Evolutionary conservation across 1,284 basidiomycete genomes (phyloP), one percentile per base, ranked within the genome.

Genomic region (Sanghuangporus sanghuang): DNA sequence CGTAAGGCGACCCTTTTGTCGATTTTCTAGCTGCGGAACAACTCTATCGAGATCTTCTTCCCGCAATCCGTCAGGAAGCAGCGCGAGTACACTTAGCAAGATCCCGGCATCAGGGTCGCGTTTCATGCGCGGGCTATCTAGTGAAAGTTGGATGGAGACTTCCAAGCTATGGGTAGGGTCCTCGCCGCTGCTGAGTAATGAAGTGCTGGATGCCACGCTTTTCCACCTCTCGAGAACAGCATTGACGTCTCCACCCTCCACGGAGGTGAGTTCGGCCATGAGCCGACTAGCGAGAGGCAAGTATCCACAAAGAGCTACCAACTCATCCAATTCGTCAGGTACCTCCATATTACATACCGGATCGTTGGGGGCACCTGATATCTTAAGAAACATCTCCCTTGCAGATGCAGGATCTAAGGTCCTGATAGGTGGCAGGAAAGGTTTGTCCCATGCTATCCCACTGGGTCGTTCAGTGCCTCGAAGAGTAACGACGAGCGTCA

Each of bases 21-120:
- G 44, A 23, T 42, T 11, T 35, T 54, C 7, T 12, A 58, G 8
- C 3, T 44, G 16, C 27, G 59, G 42, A 11, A 39, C 27, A 6
- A 42, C 46, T 18, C 49, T 18, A 3, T 35, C 54, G 11, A 62
- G 55, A 27, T 62, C 61, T 21, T 62, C 61, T 3, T 42, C 32
- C 3, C 14, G 36, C 16, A 66, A n/a, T 14, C 66, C 66, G 44
- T 61, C 57, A 6, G 66, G 66, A 38, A 67, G 59, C 27, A 67
- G 35, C n/a, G 59, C 39, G 12, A 67, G 63, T 3, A 62, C 6
- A 14, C 32, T 23, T 11, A 67, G 49, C 11, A 67, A 42, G 4
- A 49, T 32, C 27, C 14, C 8, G 9, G 66, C 59, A 3, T 53
- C 48, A 1, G 63, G 59, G 12, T 16, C 39, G n/a, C 49, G n/a